These are phyloP conservation scores for Corniculantispora saksenae DNA, from an alignment of 2,329 filamentous ascomycete genomes.

Conservation along the genomic window DNA sequence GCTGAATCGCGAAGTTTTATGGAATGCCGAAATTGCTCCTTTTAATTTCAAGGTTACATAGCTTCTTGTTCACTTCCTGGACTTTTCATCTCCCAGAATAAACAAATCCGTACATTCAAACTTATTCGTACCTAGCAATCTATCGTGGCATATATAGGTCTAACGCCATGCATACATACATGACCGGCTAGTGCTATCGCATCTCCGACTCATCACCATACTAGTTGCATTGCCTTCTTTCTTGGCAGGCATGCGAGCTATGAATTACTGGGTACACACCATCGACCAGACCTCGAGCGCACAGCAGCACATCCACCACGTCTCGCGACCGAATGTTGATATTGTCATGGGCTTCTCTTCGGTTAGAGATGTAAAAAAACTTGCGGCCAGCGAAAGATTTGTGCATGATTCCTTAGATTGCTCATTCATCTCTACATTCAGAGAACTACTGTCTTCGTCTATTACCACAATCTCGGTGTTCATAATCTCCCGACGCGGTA, in stretches of 20 bases:
- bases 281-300: slow-evolving; percentile 3
- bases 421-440: slow-evolving; percentile 23
- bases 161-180: neutral
- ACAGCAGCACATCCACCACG: neutral
- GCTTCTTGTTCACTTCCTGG: no score
- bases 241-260: neutral
- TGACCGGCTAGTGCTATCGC: neutral
- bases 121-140: neutral
- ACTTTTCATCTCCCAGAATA: neutral
- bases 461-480: slow-evolving; percentile 23
- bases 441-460: slow-evolving; percentile 26
- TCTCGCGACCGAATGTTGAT: slow-evolving; percentile 10
- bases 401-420: slow-evolving; percentile 19
- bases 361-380: slow-evolving; percentile 23
- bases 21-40: neutral
- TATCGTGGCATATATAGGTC: neutral
- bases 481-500: slow-evolving; percentile 21
- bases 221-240: neutral
- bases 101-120: neutral
- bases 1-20: neutral
- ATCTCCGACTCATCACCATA: neutral
- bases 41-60: neutral
- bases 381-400: slow-evolving; percentile 23
- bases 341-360: slow-evolving; percentile 14
- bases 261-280: no score